Evolutionary conservation across 192 early-diverging fungal species (phyloP).

Genomic region (Pilobolus umbonatus): DNA sequence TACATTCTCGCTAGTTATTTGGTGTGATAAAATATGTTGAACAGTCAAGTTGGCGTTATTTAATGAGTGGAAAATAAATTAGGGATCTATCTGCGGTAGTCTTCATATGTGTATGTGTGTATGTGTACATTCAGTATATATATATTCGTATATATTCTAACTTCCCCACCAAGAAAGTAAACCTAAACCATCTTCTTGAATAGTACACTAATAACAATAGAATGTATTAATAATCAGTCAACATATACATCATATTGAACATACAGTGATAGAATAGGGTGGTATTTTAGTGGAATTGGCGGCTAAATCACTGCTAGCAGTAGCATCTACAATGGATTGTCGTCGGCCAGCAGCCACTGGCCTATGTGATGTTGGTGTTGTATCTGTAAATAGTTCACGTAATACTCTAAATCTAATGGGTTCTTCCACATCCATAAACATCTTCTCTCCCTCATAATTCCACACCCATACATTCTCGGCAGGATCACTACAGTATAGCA

Average conservation of each 20-base stretch:
- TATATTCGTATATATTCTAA: not conserved
- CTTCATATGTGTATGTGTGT: too few relatives aligned
- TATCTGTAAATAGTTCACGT: slow-evolving; percentile 70
- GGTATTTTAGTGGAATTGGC: slow-evolving; percentile 48
- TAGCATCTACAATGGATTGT: slow-evolving; percentile 32
- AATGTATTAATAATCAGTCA: not conserved
- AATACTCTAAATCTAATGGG: slow-evolving; percentile 74
- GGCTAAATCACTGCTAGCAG: slow-evolving; percentile 35
- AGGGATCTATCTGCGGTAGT: too few relatives aligned
- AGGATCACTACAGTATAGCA: slow-evolving; percentile 41
- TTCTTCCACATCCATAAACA: slow-evolving; percentile 82
- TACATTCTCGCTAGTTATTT: too few relatives aligned
- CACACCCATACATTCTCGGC: slow-evolving; percentile 82
- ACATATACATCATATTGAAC: too few relatives aligned
- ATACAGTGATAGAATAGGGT: slow-evolving; percentile 51
- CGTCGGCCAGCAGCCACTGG: slow-evolving; percentile 40
- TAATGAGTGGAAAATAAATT: too few relatives aligned
- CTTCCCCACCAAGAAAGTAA: slow-evolving; percentile 66
- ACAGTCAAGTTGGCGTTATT: too few relatives aligned
- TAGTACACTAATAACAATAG: slow-evolving; percentile 46
- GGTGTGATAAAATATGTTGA: not conserved
- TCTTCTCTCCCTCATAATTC: slow-evolving; percentile 68
- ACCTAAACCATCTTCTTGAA: slow-evolving; percentile 66
- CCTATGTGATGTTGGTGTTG: slow-evolving; percentile 49
- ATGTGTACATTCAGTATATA: too few relatives aligned